These are phyloP conservation scores for Nitzschia sp. DNA, from an alignment of 108 stramenopile genomes.

Conservation along the genomic window DNA sequence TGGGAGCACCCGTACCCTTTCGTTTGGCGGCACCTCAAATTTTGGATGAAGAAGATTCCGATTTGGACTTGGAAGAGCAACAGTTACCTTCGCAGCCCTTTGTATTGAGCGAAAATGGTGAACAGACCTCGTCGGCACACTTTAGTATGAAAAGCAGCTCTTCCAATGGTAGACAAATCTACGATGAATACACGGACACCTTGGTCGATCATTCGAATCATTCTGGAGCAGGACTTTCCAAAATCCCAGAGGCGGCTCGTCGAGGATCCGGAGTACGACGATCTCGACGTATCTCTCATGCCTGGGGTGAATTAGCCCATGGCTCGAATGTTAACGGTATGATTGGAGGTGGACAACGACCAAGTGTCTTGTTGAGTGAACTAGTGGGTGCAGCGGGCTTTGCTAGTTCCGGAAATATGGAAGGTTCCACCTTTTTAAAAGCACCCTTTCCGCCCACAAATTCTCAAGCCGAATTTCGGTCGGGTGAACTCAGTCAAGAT, in stretches of 20 bases:
- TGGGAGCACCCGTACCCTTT: not conserved
- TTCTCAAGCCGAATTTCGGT: not conserved
- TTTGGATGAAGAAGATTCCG: constrained; percentile 8
- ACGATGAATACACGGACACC: not conserved
- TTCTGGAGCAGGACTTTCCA: not conserved
- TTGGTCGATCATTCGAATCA: not conserved
- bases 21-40: constrained; percentile 3
- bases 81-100: not conserved
- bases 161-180: not conserved
- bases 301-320: not conserved
- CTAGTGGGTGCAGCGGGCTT: not conserved
- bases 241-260: not conserved
- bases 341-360: not conserved
- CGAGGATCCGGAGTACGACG: not conserved
- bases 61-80: not conserved
- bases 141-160: not conserved
- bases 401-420: not conserved
- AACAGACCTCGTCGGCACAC: not conserved
- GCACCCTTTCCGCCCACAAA: not conserved
- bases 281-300: not conserved
- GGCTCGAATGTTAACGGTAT: not conserved
- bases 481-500: not conserved
- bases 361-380: not conserved
- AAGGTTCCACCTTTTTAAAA: not conserved
- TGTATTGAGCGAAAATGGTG: not conserved